Evolutionary conservation across 192 early-diverging fungal species (phyloP).

Genomic region (Phycomyces blakesleeanus): DNA sequence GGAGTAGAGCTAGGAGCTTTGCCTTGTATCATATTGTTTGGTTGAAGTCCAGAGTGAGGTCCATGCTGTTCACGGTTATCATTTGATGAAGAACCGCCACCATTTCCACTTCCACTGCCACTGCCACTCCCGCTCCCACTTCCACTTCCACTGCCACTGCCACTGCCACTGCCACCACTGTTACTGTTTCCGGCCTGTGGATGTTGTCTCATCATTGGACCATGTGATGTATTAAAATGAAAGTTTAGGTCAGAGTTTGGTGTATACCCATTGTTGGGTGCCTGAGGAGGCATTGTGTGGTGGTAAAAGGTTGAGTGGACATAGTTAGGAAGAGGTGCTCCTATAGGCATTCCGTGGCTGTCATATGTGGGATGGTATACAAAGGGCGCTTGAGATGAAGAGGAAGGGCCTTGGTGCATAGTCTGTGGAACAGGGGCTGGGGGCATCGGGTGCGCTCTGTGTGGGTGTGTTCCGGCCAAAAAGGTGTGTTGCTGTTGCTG

Average conservation of each 20-base stretch:
- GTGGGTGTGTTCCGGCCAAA: neutral
- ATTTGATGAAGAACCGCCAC: neutral
- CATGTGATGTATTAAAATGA: neutral
- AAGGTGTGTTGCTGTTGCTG: neutral
- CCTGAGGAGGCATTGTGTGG: neutral
- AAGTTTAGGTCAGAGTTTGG: neutral
- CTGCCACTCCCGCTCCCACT: too few species aligned
- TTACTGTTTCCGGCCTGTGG: neutral
- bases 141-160: too few species aligned
- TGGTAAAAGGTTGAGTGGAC: conserved; percentile 1
- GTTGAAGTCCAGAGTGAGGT: neutral
- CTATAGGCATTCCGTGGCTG: neutral
- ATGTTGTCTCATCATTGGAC: neutral
- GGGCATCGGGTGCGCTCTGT: neutral
- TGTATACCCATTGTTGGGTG: neutral
- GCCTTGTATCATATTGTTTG: neutral
- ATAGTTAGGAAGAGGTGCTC: conserved; percentile 1
- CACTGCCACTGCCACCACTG: too few species aligned
- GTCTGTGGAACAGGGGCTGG: neutral
- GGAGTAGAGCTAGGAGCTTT: neutral
- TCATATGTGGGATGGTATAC: conserved; percentile 5
- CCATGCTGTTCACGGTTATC: neutral
- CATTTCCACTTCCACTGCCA: too few species aligned
- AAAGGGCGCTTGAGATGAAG: neutral
- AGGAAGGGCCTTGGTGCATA: neutral